Evolutionary conservation across 352 stramenopile species (phyloP).

Genomic region (Phytophthora sojae): DNA sequence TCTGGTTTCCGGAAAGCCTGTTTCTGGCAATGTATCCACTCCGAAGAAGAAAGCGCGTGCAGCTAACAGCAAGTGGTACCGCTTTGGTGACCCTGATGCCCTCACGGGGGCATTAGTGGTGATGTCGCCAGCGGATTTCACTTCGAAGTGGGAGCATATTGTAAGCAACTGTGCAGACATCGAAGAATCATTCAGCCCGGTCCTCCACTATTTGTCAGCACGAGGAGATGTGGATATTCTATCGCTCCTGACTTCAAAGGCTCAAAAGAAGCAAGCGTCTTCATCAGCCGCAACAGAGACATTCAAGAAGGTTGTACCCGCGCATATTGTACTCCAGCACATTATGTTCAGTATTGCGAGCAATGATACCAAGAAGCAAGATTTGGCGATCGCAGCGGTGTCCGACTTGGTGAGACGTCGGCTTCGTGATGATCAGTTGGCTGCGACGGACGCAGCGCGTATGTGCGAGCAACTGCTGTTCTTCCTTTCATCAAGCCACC

Average conservation of each 20-base stretch:
- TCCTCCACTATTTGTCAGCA: slow-evolving; percentile 64
- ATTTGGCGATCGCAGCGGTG: slow-evolving; percentile 22
- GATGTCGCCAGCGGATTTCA: slow-evolving; percentile 37
- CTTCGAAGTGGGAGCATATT: slow-evolving; percentile 46
- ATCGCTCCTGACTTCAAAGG: slow-evolving; percentile 29
- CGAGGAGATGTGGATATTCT: slow-evolving; percentile 57
- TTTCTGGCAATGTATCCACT: not conserved
- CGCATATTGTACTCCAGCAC: slow-evolving; percentile 38
- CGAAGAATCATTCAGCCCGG: slow-evolving; percentile 37
- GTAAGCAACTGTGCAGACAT: slow-evolving; percentile 41
- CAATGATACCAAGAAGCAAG: slow-evolving; percentile 28
- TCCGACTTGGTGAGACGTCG: slow-evolving; percentile 23
- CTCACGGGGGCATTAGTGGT: slow-evolving; percentile 36
- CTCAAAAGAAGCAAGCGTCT: slow-evolving; percentile 19
- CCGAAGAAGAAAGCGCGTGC: slow-evolving; percentile 31
- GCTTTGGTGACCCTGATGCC: slow-evolving; percentile 25
- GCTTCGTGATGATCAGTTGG: slow-evolving; percentile 13
- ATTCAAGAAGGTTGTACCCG: slow-evolving; percentile 33
- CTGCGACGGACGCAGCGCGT: slow-evolving; percentile 31
- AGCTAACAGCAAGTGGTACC: slow-evolving; percentile 34
- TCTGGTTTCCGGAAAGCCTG: slow-evolving; percentile 20
- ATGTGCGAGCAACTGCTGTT: slow-evolving; percentile 67
- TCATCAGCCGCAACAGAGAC: not conserved
- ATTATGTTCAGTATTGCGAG: slow-evolving; percentile 30
- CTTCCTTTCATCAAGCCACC: slow-evolving; percentile 34